Evolutionary conservation across 805 yeast species (phyloP).

Genomic region (Blastobotrys peoriensis): DNA sequence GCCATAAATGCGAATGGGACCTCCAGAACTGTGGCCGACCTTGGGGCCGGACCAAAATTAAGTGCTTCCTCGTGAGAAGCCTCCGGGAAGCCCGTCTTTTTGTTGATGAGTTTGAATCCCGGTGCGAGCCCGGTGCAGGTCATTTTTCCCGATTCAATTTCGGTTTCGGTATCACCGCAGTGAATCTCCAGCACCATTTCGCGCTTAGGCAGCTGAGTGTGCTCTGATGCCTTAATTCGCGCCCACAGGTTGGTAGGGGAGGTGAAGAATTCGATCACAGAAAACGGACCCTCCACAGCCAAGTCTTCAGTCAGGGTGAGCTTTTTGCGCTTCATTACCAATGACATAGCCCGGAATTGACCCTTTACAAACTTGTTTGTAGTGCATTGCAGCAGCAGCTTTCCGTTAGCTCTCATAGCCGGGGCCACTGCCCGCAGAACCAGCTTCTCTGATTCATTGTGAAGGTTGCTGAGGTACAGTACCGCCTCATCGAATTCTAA

Average conservation of each 20-base stretch:
- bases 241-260: constrained; percentile 22
- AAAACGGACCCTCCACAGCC: constrained; percentile 2
- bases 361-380: constrained; percentile 34
- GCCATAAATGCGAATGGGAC: constrained; percentile 27
- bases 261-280: constrained; percentile 19
- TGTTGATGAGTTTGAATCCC: constrained; percentile 3
- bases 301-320: constrained; percentile 24
- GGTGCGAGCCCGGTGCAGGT: constrained; percentile 6
- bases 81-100: neutral
- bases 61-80: constrained; percentile 9
- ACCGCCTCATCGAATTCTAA: constrained; percentile 10
- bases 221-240: constrained; percentile 14
- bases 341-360: constrained; percentile 25
- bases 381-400: constrained; percentile 21
- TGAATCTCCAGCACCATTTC: constrained; percentile 13
- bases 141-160: constrained; percentile 3
- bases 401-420: constrained; percentile 1
- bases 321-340: constrained; percentile 26
- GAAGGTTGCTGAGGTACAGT: constrained; percentile 2
- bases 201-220: constrained; percentile 16
- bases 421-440: constrained; percentile 14
- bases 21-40: constrained; percentile 9
- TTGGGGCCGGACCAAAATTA: constrained; percentile 7
- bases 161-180: constrained; percentile 1
- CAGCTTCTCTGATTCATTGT: constrained; percentile 7